Percentiles rank a stretch among this genome's conserved stretches.
Conservation (phyloP, 1,284 basidiomycete genomes). For the Polyporus tsugae region DNA sequence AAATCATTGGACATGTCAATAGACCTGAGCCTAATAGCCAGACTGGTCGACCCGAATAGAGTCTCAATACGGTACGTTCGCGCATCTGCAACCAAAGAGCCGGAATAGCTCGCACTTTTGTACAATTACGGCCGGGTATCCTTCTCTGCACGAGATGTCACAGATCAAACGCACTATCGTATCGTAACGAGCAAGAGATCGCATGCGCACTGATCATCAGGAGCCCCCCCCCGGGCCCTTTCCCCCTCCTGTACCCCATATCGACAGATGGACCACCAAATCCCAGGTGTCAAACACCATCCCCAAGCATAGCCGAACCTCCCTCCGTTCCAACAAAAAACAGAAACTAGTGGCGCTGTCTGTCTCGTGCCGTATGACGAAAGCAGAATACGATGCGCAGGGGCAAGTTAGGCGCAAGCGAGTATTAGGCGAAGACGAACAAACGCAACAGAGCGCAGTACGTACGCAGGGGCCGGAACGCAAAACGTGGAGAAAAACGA, state of each 20-base stretch:
- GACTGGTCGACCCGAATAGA: no score
- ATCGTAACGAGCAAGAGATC: slow-evolving; percentile 1
- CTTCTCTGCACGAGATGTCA: slow-evolving; percentile 1
- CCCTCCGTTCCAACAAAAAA: not conserved
- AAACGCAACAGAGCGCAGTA: not conserved
- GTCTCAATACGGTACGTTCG: not conserved
- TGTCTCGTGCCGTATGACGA: not conserved
- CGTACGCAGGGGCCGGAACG: not conserved
- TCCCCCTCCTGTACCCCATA: not conserved
- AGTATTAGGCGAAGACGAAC: not conserved
- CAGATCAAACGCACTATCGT: slow-evolving; percentile 3
- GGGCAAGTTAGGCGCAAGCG: not conserved
- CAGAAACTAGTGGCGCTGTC: not conserved
- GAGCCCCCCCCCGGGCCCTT: not conserved
- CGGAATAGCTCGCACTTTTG: not conserved
- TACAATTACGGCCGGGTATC: slow-evolving; percentile 8
- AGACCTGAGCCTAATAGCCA: no score
- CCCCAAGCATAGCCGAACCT: not conserved
- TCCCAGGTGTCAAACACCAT: not conserved
- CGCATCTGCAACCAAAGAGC: not conserved
- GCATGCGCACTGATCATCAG: not conserved
- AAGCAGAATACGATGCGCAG: not conserved
- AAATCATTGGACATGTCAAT: no score
- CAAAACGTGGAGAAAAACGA: not conserved
- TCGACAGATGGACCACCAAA: not conserved